Evolutionary conservation across 2,329 filamentous ascomycete species (phyloP).

Genomic region (Fusarium lyarnte): DNA sequence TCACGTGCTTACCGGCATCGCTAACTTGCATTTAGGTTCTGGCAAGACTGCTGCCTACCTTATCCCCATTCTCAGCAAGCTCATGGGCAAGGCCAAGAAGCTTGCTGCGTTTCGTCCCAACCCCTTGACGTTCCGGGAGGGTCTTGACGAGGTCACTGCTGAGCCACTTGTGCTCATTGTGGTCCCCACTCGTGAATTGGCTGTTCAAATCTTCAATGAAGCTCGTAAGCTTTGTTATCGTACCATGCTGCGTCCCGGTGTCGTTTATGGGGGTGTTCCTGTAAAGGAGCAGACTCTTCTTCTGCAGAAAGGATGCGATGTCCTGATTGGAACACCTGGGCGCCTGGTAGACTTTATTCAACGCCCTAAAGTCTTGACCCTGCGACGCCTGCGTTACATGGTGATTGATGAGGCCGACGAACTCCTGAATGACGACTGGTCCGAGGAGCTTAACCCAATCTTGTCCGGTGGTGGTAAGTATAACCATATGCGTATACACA

Average conservation of each 20-base stretch:
- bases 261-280: constrained; percentile 87
- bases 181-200: constrained; percentile 87
- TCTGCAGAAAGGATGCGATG: constrained; percentile 84
- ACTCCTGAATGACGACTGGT: constrained; percentile 84
- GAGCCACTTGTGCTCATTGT: constrained; percentile 91
- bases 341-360: constrained; percentile 86
- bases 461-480: constrained; percentile 81
- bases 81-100: constrained; percentile 97
- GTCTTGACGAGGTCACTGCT: constrained; percentile 66
- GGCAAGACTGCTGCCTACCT: constrained; percentile 96
- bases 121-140: constrained; percentile 62
- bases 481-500: not conserved
- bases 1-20: not conserved
- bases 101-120: constrained; percentile 81
- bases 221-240: constrained; percentile 92
- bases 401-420: constrained; percentile 97
- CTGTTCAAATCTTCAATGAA: constrained; percentile 95
- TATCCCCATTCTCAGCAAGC: constrained; percentile 84
- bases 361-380: constrained; percentile 72
- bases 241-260: constrained; percentile 91
- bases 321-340: constrained; percentile 88
- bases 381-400: constrained; percentile 80
- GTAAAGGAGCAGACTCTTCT: constrained; percentile 74
- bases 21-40: constrained; percentile 69
- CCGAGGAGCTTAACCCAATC: constrained; percentile 77